Evolutionary conservation across 768 basidiomycete genomes (phyloP).

Genomic region (Amanita inopinata): DNA sequence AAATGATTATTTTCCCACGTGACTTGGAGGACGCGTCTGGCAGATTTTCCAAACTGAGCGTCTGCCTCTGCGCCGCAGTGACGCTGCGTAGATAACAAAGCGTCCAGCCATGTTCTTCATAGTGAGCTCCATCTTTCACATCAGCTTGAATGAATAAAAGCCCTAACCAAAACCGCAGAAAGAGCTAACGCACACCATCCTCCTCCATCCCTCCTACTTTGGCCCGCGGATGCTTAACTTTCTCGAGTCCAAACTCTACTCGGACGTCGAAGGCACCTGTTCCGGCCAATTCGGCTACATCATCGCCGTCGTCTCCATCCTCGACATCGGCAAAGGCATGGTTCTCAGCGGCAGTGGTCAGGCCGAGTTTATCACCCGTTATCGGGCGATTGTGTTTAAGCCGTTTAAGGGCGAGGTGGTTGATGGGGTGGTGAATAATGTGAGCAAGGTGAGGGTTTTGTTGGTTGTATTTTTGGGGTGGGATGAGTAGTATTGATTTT

Average conservation of each 20-base stretch:
- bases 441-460: constrained; percentile 71
- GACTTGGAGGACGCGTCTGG: too few relatives aligned
- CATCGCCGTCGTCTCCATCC: constrained; percentile 83
- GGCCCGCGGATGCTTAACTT: constrained; percentile 92
- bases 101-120: constrained; percentile 64
- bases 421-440: constrained; percentile 91
- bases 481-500: not conserved
- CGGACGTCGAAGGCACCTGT: constrained; percentile 96
- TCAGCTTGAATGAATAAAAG: not conserved
- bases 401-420: constrained; percentile 99
- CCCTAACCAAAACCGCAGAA: constrained; percentile 43
- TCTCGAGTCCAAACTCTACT: constrained; percentile 86
- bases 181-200: constrained; percentile 94
- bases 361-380: constrained; percentile 91
- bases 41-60: too few relatives aligned
- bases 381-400: constrained; percentile 96
- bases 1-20: too few relatives aligned
- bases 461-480: not conserved
- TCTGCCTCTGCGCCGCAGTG: too few relatives aligned
- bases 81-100: too few relatives aligned
- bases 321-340: constrained; percentile 89
- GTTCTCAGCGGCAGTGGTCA: constrained; percentile 87
- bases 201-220: constrained; percentile 97
- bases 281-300: constrained; percentile 93
- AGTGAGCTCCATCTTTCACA: constrained; percentile 27